These are phyloP conservation scores for Penicillium expansum DNA, from an alignment of 2,329 filamentous ascomycete genomes.

Conservation along the genomic window DNA sequence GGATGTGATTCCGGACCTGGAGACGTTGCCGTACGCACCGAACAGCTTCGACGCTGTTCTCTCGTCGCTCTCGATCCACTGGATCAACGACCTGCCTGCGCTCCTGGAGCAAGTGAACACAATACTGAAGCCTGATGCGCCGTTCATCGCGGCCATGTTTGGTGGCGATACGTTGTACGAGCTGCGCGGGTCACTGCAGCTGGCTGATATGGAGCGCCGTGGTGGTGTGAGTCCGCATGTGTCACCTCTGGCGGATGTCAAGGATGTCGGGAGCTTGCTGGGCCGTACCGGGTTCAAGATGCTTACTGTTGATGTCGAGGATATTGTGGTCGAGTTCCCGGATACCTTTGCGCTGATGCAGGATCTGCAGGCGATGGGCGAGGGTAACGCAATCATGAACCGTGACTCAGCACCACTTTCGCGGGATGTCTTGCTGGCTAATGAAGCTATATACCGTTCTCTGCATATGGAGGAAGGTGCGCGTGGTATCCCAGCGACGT, in stretches of 20 bases:
- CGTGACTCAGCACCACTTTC: conserved; percentile 75
- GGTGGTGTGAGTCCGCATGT: conserved; percentile 92
- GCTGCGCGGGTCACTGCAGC: conserved; percentile 85
- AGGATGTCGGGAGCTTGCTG: conserved; percentile 83
- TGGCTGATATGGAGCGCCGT: conserved; percentile 83
- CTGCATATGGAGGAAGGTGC: conserved; percentile 78
- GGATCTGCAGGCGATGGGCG: conserved; percentile 94
- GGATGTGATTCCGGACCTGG: conserved; percentile 64
- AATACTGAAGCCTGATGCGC: conserved; percentile 81
- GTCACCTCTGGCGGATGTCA: conserved; percentile 86
- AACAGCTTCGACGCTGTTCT: conserved; percentile 85
- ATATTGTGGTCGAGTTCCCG: conserved; percentile 93
- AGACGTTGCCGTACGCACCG: conserved; percentile 71
- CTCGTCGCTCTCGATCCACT: conserved; percentile 86
- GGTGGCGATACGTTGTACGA: conserved; percentile 93
- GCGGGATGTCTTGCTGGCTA: conserved; percentile 80
- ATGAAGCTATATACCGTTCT: conserved; percentile 81
- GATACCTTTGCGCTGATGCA: conserved; percentile 87
- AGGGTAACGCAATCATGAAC: conserved; percentile 84
- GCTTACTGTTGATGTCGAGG: conserved; percentile 93
- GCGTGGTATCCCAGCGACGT: conserved; percentile 74
- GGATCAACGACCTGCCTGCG: conserved; percentile 94
- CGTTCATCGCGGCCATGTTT: conserved; percentile 94
- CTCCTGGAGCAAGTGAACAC: conserved; percentile 80
- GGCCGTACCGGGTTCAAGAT: conserved; percentile 90